Percentiles rank a stretch among this genome's conserved stretches.
Evolutionary conservation across 2,329 filamentous ascomycete genomes (phyloP).

Genomic region (Daldinia sp.): DNA sequence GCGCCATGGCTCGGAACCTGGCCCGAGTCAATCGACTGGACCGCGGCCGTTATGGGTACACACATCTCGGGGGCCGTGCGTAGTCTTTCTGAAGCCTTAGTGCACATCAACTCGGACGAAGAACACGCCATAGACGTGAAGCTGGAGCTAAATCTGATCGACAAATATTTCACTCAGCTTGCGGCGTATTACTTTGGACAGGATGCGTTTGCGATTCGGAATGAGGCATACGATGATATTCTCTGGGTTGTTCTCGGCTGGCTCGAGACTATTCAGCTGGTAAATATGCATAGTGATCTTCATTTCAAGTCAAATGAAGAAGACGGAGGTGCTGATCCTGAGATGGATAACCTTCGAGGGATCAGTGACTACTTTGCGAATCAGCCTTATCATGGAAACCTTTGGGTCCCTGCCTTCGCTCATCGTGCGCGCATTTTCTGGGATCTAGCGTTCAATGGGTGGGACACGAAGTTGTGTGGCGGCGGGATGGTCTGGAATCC

Average conservation of each 20-base stretch:
- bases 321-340: conserved; percentile 17
- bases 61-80: conserved; percentile 79
- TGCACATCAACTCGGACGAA: conserved; percentile 50
- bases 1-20: conserved; percentile 82
- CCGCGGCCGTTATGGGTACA: conserved; percentile 84
- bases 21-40: conserved; percentile 93
- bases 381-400: conserved; percentile 78
- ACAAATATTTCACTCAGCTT: conserved; percentile 82
- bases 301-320: conserved; percentile 62
- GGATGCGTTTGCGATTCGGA: conserved; percentile 78
- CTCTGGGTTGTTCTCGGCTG: conserved; percentile 95
- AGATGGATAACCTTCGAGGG: conserved; percentile 42
- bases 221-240: conserved; percentile 90
- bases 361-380: conserved; percentile 54
- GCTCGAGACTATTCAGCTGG: conserved; percentile 84
- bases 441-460: conserved; percentile 81
- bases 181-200: conserved; percentile 88
- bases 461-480: conserved; percentile 83
- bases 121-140: conserved; percentile 57
- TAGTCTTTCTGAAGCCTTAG: conserved; percentile 74
- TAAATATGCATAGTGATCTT: conserved; percentile 73
- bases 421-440: conserved; percentile 89
- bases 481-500: conserved; percentile 96
- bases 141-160: conserved; percentile 81
- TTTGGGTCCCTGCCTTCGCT: conserved; percentile 81